Evolutionary conservation across 1,284 basidiomycete genomes (phyloP), one percentile per base, ranked within the genome.

Genomic region (Malassezia psittaci): DNA sequence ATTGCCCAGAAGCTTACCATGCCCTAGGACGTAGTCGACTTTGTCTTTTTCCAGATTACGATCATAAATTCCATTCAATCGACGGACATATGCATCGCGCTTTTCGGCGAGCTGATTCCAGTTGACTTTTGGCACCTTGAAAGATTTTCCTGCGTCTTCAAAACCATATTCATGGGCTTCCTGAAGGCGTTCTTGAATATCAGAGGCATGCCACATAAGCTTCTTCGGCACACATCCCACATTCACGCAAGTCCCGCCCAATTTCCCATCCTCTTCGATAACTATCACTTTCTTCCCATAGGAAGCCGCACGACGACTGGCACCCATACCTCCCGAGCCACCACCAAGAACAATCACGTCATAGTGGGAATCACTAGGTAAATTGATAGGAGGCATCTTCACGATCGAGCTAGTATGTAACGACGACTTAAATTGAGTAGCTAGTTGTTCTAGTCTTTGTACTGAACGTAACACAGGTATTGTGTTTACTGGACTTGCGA

Each of bases 161-260:
- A 93, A 90, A 56, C 89, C 85, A 78, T 94, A 98, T 34, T 81
- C 77, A 19, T 83, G 82, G 57, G 79, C 79, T 59, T 87, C 83
- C 46, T 82, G 81, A 44, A 94, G 78, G 69, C 86, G 86, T 68
- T 93, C 90, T 39, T 85, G 63, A 45, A 69, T 61, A 76, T 96
- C 93, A 51, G 94, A 90, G 34, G 93, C 90, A 74, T 98, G 88
- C 94, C 94, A 98, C 94, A 98, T 98, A 60, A 99, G 84, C 87
- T 96, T 77, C 59, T 75, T 66, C 36, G 72, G 72, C 19, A 74
- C 72, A 40, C 72, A 74, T 6, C 88, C 89, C 57, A 93, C 81
- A 62, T 82, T 96, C 60, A 99, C 93, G 73, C 94, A 98, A 36
- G 94, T 98, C 42, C 94, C 94, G 38, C 94, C 94, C 5, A 93